Percentiles rank a stretch among this genome's conserved stretches.
phyloP scores from a whole-genome alignment of 1,139 yeast genomes.

The Ogataea hybrid region DNA sequence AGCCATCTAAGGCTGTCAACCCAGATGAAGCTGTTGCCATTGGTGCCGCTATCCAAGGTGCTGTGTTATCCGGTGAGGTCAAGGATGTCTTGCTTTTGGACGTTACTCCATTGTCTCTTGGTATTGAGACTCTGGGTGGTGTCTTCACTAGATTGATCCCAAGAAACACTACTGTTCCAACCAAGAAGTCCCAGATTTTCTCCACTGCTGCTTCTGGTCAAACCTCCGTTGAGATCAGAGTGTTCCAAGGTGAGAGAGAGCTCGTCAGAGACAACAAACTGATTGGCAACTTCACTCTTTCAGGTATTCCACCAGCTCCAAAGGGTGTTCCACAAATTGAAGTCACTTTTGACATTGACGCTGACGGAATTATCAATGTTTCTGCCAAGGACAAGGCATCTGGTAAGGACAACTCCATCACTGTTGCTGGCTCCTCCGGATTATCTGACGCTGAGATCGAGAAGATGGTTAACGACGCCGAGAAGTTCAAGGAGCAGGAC shows the following conservation, averaged over 20 bases:
- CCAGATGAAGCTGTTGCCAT: slow-evolving; percentile 99
- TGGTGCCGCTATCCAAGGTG: slow-evolving; percentile 99
- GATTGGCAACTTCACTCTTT: slow-evolving; percentile 94
- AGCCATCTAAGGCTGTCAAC: slow-evolving; percentile 98
- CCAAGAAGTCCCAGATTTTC: slow-evolving; percentile 95
- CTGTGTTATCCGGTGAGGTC: slow-evolving; percentile 97
- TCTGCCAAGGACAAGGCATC: slow-evolving; percentile 98
- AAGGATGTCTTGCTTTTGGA: slow-evolving; percentile 92
- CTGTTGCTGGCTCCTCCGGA: slow-evolving; percentile 99
- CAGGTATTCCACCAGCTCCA: slow-evolving; percentile 99
- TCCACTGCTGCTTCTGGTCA: slow-evolving; percentile 99
- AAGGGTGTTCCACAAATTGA: slow-evolving; percentile 99
- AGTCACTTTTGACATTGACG: slow-evolving; percentile 96
- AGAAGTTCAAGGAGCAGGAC: slow-evolving; percentile 95
- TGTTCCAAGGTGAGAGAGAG: slow-evolving; percentile 99
- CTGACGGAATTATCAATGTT: slow-evolving; percentile 98
- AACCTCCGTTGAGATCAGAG: slow-evolving; percentile 98
- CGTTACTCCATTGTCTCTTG: slow-evolving; percentile 95
- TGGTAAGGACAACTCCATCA: slow-evolving; percentile 97
- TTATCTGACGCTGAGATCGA: slow-evolving; percentile 94
- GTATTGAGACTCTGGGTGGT: slow-evolving; percentile 99
- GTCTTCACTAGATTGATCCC: slow-evolving; percentile 96
- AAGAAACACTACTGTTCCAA: slow-evolving; percentile 98
- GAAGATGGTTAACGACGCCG: slow-evolving; percentile 98
- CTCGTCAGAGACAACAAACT: slow-evolving; percentile 97